Evolutionary conservation across 2,329 filamentous ascomycete species (phyloP).

Genomic region (Phialocephala subalpina): DNA sequence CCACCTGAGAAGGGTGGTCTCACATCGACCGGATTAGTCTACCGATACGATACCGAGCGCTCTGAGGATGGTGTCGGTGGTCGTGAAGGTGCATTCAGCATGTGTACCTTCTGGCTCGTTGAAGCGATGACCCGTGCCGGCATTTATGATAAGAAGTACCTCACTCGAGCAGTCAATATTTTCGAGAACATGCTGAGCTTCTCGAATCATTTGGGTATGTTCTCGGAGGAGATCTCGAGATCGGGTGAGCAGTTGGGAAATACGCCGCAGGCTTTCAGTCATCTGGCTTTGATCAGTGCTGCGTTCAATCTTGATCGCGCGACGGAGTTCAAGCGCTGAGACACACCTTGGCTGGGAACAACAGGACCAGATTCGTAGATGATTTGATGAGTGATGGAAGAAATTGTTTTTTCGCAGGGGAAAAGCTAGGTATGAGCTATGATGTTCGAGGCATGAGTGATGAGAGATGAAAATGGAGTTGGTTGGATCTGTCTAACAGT

Average conservation of each 20-base stretch:
- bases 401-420: not conserved
- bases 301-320: constrained; percentile 77
- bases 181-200: constrained; percentile 83
- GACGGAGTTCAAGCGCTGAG: constrained; percentile 31
- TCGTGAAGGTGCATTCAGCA: constrained; percentile 78
- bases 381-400: not conserved
- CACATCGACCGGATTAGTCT: constrained; percentile 78
- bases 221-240: constrained; percentile 79
- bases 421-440: not conserved
- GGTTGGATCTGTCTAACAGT: not conserved
- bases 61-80: constrained; percentile 79
- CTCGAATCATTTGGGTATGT: constrained; percentile 80
- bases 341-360: no score
- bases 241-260: constrained; percentile 82
- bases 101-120: constrained; percentile 86
- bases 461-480: constrained; percentile 2
- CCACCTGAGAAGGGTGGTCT: constrained; percentile 78
- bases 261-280: constrained; percentile 81
- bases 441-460: not conserved
- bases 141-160: constrained; percentile 70
- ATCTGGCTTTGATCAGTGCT: constrained; percentile 78
- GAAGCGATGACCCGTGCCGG: constrained; percentile 77
- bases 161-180: constrained; percentile 67
- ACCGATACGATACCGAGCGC: constrained; percentile 74
- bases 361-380: not conserved